phyloP scores from a whole-genome alignment of 495 filamentous ascomycete species.

The Penicillium chermesinum region DNA sequence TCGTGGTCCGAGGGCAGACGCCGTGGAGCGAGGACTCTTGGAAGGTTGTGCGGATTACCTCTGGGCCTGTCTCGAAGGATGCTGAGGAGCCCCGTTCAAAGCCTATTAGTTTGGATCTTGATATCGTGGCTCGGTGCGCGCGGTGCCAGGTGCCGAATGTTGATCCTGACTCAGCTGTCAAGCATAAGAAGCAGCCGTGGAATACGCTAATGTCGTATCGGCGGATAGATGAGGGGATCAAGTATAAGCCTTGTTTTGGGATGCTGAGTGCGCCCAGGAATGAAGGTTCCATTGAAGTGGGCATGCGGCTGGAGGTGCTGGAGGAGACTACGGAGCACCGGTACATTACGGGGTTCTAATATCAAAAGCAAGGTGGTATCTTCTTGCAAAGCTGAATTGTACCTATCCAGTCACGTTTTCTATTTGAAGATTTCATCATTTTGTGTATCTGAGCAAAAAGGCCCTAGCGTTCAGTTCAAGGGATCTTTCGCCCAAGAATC shows the following conservation, averaged over 20 bases:
- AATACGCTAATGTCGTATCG: slow-evolving; percentile 65
- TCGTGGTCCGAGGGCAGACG: slow-evolving; percentile 61
- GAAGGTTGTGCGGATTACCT: slow-evolving; percentile 62
- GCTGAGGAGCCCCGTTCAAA: not conserved
- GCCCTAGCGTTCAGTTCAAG: too few species aligned
- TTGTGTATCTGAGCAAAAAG: too few species aligned
- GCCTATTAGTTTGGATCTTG: slow-evolving; percentile 28
- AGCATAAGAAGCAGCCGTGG: slow-evolving; percentile 71
- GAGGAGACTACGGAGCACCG: slow-evolving; percentile 53
- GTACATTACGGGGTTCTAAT: slow-evolving; percentile 47
- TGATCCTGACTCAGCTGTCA: slow-evolving; percentile 62
- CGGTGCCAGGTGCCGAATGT: slow-evolving; percentile 87
- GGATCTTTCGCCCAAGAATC: too few species aligned
- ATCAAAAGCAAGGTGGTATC: too few species aligned
- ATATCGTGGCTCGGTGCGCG: slow-evolving; percentile 66
- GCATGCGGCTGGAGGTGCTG: slow-evolving; percentile 50
- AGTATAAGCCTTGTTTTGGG: slow-evolving; percentile 69
- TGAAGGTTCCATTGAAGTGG: slow-evolving; percentile 49
- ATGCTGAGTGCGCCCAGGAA: slow-evolving; percentile 69
- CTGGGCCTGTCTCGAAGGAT: not conserved
- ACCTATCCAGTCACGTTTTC: too few species aligned
- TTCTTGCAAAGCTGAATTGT: not conserved
- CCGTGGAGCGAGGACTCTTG: slow-evolving; percentile 75
- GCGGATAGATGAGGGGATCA: slow-evolving; percentile 68
- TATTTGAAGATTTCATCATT: too few species aligned